These are phyloP conservation scores for Coemansia sp. DNA, from an alignment of 192 early-diverging fungal genomes.

Conservation along the genomic window DNA sequence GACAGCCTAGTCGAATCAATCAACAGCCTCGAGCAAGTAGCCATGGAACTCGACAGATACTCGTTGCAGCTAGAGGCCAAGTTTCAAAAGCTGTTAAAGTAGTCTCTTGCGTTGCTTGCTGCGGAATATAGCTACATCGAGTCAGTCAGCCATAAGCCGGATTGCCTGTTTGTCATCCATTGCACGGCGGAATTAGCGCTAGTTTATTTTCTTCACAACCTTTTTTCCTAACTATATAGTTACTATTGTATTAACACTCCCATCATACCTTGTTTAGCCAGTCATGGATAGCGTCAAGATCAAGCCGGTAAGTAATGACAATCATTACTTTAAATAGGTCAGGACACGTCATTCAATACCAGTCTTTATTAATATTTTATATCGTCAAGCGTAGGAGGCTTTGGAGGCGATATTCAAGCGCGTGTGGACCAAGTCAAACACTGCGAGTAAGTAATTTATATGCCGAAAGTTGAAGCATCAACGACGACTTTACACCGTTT, in stretches of 20 bases:
- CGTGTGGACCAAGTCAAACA: slow-evolving; percentile 44
- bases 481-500: not conserved
- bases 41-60: slow-evolving; percentile 45
- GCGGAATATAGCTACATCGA: not conserved
- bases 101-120: not conserved
- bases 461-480: not conserved
- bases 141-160: slow-evolving; percentile 6
- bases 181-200: not conserved
- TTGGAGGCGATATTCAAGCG: slow-evolving; percentile 50
- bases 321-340: not conserved
- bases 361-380: not conserved
- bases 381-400: slow-evolving; percentile 24
- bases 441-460: slow-evolving; percentile 26
- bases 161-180: not conserved
- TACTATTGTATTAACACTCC: not conserved
- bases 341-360: too few relatives aligned
- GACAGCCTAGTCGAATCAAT: slow-evolving; percentile 38
- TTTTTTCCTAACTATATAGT: not conserved
- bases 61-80: slow-evolving; percentile 46
- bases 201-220: not conserved
- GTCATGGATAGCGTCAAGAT: slow-evolving; percentile 18
- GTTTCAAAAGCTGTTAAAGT: slow-evolving; percentile 44
- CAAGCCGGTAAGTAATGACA: slow-evolving; percentile 9
- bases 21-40: slow-evolving; percentile 39
- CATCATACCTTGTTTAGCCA: not conserved